These are phyloP conservation scores for Curvularia sp. DNA, from an alignment of 2,329 filamentous ascomycete species.

Conservation along the genomic window DNA sequence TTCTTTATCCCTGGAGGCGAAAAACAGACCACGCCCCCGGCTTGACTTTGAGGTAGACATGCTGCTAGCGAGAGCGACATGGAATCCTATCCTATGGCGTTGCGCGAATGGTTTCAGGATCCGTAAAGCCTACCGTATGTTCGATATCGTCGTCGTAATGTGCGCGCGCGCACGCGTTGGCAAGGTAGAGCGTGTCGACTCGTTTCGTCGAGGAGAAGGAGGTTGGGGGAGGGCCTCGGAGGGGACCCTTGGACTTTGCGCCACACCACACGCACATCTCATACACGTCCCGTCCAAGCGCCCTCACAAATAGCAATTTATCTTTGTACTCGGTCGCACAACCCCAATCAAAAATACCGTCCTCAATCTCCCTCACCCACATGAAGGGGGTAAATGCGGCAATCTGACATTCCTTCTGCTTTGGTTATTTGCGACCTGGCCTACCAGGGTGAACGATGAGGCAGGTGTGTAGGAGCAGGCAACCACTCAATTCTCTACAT, in stretches of 20 bases:
- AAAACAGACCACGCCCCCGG: no score
- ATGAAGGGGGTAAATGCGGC: not conserved
- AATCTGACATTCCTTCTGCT: not conserved
- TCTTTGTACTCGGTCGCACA: slow-evolving; percentile 8
- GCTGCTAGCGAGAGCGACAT: not conserved
- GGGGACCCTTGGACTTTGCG: slow-evolving; percentile 3
- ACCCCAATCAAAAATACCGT: not conserved
- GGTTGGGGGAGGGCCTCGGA: not conserved
- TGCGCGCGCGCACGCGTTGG: not conserved
- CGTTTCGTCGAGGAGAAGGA: not conserved
- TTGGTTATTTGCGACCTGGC: not conserved
- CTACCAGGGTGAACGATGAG: not conserved
- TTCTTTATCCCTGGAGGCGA: slow-evolving; percentile 1
- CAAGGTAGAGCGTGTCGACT: not conserved
- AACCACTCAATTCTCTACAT: not conserved
- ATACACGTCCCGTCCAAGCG: not conserved
- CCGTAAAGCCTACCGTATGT: not conserved
- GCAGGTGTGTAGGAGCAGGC: not conserved
- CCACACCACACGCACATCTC: not conserved
- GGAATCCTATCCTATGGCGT: not conserved
- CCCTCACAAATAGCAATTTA: slow-evolving; percentile 8
- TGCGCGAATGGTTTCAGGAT: not conserved
- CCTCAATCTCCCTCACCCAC: not conserved
- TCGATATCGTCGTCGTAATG: not conserved
- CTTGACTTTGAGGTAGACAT: not conserved